A percentile compares a stretch with the other conserved stretches of the same genome.
These are phyloP conservation scores for Bothriochloa decipiens DNA, from an alignment of 176 grass and related monocot genomes.

Conservation along the genomic window DNA sequence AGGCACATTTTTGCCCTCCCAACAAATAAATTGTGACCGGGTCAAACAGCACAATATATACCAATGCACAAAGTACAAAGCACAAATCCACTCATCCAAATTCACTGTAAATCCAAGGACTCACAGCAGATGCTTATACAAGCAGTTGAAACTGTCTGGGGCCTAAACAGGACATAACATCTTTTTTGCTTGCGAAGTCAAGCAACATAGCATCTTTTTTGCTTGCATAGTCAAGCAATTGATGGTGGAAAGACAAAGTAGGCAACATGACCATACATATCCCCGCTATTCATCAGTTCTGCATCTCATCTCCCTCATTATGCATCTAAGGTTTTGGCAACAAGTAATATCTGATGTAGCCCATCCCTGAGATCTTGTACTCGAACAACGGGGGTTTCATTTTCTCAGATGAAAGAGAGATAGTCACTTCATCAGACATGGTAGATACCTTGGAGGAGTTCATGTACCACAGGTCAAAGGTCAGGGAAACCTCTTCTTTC, in stretches of 20 bases:
- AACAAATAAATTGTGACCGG: too few species aligned
- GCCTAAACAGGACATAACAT: too few species aligned
- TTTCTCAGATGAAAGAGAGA: not conserved
- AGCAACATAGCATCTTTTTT: not conserved
- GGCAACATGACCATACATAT: too few species aligned
- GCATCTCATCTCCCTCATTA: not conserved
- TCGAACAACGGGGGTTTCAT: not conserved
- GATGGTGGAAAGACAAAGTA: too few species aligned
- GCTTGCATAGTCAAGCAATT: constrained; percentile 20
- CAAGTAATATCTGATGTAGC: constrained; percentile 11
- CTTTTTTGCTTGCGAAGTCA: constrained; percentile 8
- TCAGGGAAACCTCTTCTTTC: not conserved
- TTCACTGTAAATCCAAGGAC: too few species aligned
- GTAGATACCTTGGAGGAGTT: not conserved
- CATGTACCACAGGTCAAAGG: not conserved
- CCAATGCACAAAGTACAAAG: too few species aligned
- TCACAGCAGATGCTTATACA: too few species aligned
- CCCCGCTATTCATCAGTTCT: not conserved
- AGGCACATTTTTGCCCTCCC: too few species aligned
- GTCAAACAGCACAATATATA: too few species aligned
- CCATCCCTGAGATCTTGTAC: not conserved
- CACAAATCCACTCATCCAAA: too few species aligned
- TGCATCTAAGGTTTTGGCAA: not conserved
- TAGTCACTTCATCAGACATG: not conserved
- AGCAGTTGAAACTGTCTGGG: too few species aligned